These are phyloP conservation scores for Solidago caesia DNA, from an alignment of 129 eudicot species.

Conservation along the genomic window DNA sequence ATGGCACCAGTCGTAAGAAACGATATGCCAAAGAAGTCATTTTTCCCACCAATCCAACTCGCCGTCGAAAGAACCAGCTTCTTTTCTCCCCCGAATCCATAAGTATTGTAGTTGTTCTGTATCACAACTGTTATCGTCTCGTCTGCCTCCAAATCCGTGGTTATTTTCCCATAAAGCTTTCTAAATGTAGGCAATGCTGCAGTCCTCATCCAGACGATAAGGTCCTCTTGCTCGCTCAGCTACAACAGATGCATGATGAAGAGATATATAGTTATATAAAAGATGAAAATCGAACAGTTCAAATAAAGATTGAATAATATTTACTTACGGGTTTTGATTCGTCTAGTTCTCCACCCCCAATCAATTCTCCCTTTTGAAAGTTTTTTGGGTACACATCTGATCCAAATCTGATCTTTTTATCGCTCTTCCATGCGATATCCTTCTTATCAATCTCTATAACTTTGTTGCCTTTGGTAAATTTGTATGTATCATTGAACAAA, in stretches of 20 bases:
- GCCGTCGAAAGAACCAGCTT: conserved; percentile 74
- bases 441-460: conserved; percentile 52
- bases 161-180: conserved; percentile 80
- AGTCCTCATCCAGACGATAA: conserved; percentile 91
- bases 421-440: conserved; percentile 81
- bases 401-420: conserved; percentile 62
- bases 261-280: background rate
- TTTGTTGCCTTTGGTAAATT: conserved; percentile 37
- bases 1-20: conserved; percentile 58
- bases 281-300: background rate
- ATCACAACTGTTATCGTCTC: conserved; percentile 59
- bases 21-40: conserved; percentile 62
- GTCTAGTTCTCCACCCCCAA: conserved; percentile 75
- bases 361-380: conserved; percentile 61
- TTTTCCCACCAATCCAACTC: conserved; percentile 87
- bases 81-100: conserved; percentile 67
- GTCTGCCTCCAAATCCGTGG: conserved; percentile 60
- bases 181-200: conserved; percentile 81
- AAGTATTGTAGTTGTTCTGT: conserved; percentile 88
- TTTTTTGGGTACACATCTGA: conserved; percentile 73
- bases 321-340: conserved; percentile 61
- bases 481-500: conserved; percentile 81
- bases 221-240: conserved; percentile 92
- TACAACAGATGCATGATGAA: conserved; percentile 22
- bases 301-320: background rate